These are phyloP conservation scores for Chrysoporthe cubensis DNA, from an alignment of 2,329 filamentous ascomycete species.

Conservation along the genomic window DNA sequence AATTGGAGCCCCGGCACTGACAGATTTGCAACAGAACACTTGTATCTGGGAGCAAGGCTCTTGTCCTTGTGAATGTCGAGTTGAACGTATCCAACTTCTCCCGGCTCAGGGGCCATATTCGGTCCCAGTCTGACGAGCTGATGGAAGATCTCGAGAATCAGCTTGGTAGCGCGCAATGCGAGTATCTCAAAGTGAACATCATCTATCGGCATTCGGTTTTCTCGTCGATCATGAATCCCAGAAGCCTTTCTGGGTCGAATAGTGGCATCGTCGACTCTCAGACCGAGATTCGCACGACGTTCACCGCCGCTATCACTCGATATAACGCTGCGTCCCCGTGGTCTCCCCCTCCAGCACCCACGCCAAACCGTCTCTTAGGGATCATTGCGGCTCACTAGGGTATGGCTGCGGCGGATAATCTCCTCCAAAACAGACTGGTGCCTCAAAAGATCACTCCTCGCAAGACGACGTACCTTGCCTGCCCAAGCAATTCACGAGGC, in stretches of 20 bases:
- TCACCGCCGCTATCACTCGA: conserved; percentile 53
- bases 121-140: conserved; percentile 55
- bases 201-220: conserved; percentile 63
- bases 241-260: neutral
- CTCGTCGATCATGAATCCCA: conserved; percentile 33
- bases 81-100: conserved; percentile 35
- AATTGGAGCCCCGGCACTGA: neutral
- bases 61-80: conserved; percentile 54
- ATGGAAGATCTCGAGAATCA: conserved; percentile 63
- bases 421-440: conserved; percentile 41
- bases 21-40: conserved; percentile 41
- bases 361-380: conserved; percentile 45
- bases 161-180: conserved; percentile 51
- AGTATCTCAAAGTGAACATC: conserved; percentile 57
- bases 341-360: conserved; percentile 49
- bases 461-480: conserved; percentile 27
- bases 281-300: conserved; percentile 58
- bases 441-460: conserved; percentile 21
- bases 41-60: conserved; percentile 47
- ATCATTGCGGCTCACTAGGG: conserved; percentile 57
- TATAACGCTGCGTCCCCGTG: conserved; percentile 54
- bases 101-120: conserved; percentile 33
- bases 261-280: conserved; percentile 44
- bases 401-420: conserved; percentile 45
- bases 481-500: conserved; percentile 6